Evolutionary conservation across 1,284 basidiomycete species (phyloP).

Genomic region (Fomitiporia mediterranea): DNA sequence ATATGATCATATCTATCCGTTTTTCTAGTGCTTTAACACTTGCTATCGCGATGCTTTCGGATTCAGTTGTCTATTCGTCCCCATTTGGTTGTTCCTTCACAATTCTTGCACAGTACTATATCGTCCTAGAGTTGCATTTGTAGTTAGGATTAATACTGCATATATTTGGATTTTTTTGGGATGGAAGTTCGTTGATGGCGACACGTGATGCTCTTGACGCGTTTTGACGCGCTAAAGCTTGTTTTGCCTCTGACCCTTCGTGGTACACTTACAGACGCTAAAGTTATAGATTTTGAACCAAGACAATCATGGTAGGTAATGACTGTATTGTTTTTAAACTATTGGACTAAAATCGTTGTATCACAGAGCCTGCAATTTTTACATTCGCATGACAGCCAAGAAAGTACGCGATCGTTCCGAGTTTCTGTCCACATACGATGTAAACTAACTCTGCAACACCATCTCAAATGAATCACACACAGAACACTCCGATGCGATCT

Average conservation of each 20-base stretch:
- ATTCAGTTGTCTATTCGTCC: no score
- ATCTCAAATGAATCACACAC: conserved; percentile 21
- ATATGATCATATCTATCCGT: no score
- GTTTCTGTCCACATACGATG: conserved; percentile 14
- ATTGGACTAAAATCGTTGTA: background rate
- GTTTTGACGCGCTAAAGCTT: no score
- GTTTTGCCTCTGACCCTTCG: no score
- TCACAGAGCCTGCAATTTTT: conserved; percentile 68
- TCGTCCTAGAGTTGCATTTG: background rate
- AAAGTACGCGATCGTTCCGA: conserved; percentile 51
- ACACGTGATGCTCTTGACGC: no score
- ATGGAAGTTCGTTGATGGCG: no score
- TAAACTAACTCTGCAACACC: conserved; percentile 15
- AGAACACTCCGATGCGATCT: conserved; percentile 83
- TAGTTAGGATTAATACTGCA: background rate
- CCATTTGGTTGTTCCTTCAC: conserved; percentile 3
- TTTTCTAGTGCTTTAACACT: no score
- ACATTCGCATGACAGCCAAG: conserved; percentile 64
- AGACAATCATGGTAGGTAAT: background rate
- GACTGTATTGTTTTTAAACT: no score
- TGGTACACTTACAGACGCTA: no score
- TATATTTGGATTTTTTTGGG: background rate
- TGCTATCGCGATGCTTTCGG: no score
- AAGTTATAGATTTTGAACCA: background rate
- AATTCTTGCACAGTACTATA: background rate